phyloP scores from a whole-genome alignment of 78 protist species.

The Dictyostelium brefeldianum region DNA sequence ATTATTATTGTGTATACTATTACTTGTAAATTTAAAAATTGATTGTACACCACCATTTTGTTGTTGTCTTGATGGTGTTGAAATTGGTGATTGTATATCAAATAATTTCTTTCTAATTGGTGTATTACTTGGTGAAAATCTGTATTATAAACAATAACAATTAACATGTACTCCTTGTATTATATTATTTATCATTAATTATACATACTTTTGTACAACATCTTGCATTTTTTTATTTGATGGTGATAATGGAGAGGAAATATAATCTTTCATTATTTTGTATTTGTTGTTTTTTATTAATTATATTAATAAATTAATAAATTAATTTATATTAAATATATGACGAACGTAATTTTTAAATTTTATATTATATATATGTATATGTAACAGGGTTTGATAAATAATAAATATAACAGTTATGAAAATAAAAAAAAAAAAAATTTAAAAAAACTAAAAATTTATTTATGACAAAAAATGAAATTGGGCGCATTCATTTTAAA shows the following conservation, averaged over 20 bases:
- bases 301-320: background rate
- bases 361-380: too few species aligned
- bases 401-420: too few species aligned
- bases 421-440: too few species aligned
- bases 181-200: background rate
- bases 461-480: too few species aligned
- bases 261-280: constrained; percentile 4
- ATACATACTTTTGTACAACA: background rate
- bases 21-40: background rate
- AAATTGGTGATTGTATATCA: background rate
- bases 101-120: constrained; percentile 20
- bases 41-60: too few species aligned
- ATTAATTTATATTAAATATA: background rate
- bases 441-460: too few species aligned
- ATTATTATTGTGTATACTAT: background rate
- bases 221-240: background rate
- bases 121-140: constrained; percentile 1
- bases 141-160: background rate
- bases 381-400: too few species aligned
- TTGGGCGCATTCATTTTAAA: too few species aligned
- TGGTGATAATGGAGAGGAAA: constrained; percentile 19
- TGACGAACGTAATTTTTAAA: too few species aligned
- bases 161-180: background rate
- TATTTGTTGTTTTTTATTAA: too few species aligned
- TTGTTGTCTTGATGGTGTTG: background rate